Evolutionary conservation across 345 rosid species (phyloP).

Genomic region (Populus simonii): DNA sequence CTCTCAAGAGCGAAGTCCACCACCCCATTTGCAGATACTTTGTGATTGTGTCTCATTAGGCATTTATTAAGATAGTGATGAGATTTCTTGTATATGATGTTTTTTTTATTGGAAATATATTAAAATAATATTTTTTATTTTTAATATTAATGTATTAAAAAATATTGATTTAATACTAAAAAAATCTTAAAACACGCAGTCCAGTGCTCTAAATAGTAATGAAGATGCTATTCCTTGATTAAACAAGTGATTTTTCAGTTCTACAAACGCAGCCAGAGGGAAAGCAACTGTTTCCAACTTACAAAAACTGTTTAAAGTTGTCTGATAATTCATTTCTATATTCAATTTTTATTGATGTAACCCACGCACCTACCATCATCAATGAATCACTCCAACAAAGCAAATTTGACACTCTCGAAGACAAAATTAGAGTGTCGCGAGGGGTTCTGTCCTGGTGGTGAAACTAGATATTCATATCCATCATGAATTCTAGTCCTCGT

Average conservation of each 20-base stretch:
- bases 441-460: too few species aligned
- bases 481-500: too few species aligned
- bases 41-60: not conserved
- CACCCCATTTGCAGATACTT: not conserved
- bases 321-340: not conserved
- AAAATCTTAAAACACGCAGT: too few species aligned
- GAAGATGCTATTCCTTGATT: not conserved
- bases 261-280: not conserved
- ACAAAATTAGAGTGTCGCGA: too few species aligned
- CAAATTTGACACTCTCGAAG: not conserved
- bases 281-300: constrained; percentile 6
- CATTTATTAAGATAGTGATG: not conserved
- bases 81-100: too few species aligned
- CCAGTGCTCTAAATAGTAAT: not conserved
- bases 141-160: too few species aligned
- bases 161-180: too few species aligned
- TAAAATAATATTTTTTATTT: too few species aligned
- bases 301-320: not conserved
- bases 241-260: not conserved
- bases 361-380: not conserved
- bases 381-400: not conserved
- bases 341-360: not conserved
- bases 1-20: not conserved
- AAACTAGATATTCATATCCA: too few species aligned
- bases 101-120: too few species aligned